Base-by-base conservation (phyloP, 2,329 filamentous ascomycete species). In the Thielaviopsis euricoi region DNA sequence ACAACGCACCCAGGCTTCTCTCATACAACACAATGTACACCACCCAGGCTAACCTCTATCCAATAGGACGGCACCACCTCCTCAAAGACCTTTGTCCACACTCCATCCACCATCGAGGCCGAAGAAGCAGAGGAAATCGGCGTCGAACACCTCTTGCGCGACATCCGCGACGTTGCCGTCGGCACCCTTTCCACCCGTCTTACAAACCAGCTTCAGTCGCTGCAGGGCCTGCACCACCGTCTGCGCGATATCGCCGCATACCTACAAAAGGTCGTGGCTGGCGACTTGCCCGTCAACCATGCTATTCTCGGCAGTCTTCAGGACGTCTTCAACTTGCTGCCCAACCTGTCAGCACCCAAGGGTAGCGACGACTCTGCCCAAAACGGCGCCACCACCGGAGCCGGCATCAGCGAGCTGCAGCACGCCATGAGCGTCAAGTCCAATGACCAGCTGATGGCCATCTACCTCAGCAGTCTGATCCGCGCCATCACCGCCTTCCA, bases 81-180 rank as follows among this genome's bases (percentile, higher is more conserved):
- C 59, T 83, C 88, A 63, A 94, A 93, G 75, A 98, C 93, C 50
- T 98, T 98, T 68, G 93, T 98, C 64, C 93, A 98, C 73, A 98
- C 90, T 9, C 93, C 93, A 23, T 96, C 90, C 53, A 93, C 93
- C 70, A 98, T 98, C 74, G 93, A 98, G 74, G 93, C 93, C 52
- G 93, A 98, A 71, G 93, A 98, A 73, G 93, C 93, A 61, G 93
- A 98, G 73, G 93, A 98, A 72, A 98, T 98, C 65, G 93, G 93
- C 65, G 93, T 98, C 60, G 93, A 98, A 75, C 93, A 98, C 71
- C 80, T 98, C 60, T 83, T 98, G 68, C 86, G 93, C 72, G 93
- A 98, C 71, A 98, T 98, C 69, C 88, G 93, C 65, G 93, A 98
- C 70, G 93, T 98, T 59, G 93, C 93, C 58, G 93, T 96, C 63